These are phyloP conservation scores for Dunaliella primolecta DNA, from an alignment of 139 green algal species.

Conservation along the genomic window DNA sequence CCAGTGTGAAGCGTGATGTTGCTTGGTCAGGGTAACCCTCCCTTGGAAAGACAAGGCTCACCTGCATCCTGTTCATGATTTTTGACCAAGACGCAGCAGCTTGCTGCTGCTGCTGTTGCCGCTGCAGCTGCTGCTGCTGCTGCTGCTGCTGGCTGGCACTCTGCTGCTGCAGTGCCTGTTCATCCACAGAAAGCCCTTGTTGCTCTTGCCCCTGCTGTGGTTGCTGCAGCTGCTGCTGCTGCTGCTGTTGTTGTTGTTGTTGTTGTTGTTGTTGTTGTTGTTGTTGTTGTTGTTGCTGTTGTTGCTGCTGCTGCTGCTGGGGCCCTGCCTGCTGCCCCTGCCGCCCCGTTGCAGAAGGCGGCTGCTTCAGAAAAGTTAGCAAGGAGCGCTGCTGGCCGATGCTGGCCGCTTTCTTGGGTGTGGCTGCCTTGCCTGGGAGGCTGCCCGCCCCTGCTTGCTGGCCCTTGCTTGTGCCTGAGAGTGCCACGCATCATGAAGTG, in stretches of 20 bases:
- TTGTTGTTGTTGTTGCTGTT: not conserved
- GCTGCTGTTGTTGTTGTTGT: not conserved
- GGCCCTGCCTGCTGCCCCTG: not conserved
- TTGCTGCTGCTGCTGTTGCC: not conserved
- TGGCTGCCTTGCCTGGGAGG: too few species aligned
- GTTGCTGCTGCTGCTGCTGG: constrained; percentile 1
- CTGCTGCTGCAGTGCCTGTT: not conserved
- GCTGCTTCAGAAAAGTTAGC: not conserved
- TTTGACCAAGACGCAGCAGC: not conserved
- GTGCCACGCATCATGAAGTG: too few species aligned
- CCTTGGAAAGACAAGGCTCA: too few species aligned
- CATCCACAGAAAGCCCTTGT: constrained; percentile 1
- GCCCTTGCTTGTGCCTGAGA: too few species aligned
- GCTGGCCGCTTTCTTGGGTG: too few species aligned
- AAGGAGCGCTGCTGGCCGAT: not conserved
- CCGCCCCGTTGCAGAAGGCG: not conserved
- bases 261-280: not conserved
- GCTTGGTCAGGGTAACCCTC: too few species aligned
- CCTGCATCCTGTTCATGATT: not conserved
- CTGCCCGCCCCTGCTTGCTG: too few species aligned
- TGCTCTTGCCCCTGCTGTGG: not conserved
- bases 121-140: not conserved
- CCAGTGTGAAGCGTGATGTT: too few species aligned
- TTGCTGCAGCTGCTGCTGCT: constrained; percentile 1
- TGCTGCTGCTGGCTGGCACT: not conserved